Conservation (phyloP, 106 monocot genomes). For the Acanthochlamys bracteata region DNA sequence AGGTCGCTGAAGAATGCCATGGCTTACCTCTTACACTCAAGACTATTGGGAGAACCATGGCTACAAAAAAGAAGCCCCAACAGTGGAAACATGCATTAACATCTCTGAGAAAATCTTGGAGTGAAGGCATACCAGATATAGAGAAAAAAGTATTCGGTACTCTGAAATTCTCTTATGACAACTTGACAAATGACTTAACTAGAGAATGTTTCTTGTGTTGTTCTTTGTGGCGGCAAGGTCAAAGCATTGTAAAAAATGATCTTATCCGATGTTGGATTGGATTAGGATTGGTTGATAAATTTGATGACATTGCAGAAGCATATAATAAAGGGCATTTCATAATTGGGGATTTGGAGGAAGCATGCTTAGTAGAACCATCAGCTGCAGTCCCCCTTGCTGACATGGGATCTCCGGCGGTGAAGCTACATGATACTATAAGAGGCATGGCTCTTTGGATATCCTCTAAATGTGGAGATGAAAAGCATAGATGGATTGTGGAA, state of each 20-base stretch:
- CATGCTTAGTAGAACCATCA: constrained; percentile 12
- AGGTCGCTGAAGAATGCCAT: constrained; percentile 13
- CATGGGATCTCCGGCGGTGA: not conserved
- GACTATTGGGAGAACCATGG: constrained; percentile 8
- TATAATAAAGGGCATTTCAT: not conserved
- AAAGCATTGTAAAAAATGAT: too few species aligned
- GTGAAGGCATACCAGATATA: not conserved
- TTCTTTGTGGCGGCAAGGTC: too few species aligned
- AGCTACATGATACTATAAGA: constrained; percentile 9
- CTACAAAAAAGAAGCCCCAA: not conserved
- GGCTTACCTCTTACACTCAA: constrained; percentile 21
- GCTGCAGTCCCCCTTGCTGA: not conserved
- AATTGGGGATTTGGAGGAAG: not conserved
- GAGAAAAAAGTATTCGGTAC: not conserved
- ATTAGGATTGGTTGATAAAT: not conserved
- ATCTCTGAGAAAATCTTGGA: not conserved
- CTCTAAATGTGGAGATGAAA: not conserved
- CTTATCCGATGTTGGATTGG: too few species aligned
- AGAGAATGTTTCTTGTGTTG: too few species aligned
- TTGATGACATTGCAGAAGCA: not conserved
- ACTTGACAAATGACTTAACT: too few species aligned
- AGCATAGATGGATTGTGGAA: not conserved
- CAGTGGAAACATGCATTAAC: not conserved
- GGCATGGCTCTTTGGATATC: constrained; percentile 4
- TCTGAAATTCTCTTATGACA: not conserved